Conservation (phyloP, 768 basidiomycete species). For the Leccinum sublutescens region DNA sequence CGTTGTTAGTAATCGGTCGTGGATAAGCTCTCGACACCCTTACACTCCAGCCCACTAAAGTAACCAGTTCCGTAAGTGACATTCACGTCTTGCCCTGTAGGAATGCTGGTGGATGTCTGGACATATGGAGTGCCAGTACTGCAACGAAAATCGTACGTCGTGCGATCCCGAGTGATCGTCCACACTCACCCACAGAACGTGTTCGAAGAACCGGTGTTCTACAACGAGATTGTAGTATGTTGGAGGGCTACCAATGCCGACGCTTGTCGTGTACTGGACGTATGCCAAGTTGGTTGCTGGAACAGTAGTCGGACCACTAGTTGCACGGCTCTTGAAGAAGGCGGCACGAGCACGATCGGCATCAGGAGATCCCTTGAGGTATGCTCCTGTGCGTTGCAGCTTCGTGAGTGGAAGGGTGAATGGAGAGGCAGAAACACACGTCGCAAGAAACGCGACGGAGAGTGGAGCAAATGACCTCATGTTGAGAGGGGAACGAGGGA, state of each 20-base stretch:
- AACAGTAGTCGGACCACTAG: constrained; percentile 12
- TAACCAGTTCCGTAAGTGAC: constrained; percentile 14
- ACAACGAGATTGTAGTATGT: constrained; percentile 30
- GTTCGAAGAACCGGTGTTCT: constrained; percentile 35
- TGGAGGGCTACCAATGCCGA: constrained; percentile 28
- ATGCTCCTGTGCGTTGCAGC: constrained; percentile 9
- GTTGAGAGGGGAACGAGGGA: not conserved
- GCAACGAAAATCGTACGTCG: not conserved
- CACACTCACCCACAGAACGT: constrained; percentile 25
- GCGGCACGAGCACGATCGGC: constrained; percentile 19
- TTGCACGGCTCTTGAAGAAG: constrained; percentile 3
- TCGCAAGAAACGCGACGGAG: constrained; percentile 7
- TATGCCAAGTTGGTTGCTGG: constrained; percentile 15
- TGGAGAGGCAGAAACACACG: constrained; percentile 5
- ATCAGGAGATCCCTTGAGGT: constrained; percentile 18
- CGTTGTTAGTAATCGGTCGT: not conserved
- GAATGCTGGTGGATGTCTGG: constrained; percentile 23
- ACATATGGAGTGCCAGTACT: constrained; percentile 23
- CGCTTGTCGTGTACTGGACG: constrained; percentile 18
- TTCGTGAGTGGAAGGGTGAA: constrained; percentile 14
- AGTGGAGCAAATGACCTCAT: constrained; percentile 16
- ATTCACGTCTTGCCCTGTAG: constrained; percentile 22
- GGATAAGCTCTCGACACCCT: not conserved
- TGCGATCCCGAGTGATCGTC: not conserved
- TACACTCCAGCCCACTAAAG: constrained; percentile 38